Evolutionary conservation across 2,329 filamentous ascomycete genomes (phyloP), one percentile per base, ranked within the genome.

Genomic region (Colletotrichum theobromicola): DNA sequence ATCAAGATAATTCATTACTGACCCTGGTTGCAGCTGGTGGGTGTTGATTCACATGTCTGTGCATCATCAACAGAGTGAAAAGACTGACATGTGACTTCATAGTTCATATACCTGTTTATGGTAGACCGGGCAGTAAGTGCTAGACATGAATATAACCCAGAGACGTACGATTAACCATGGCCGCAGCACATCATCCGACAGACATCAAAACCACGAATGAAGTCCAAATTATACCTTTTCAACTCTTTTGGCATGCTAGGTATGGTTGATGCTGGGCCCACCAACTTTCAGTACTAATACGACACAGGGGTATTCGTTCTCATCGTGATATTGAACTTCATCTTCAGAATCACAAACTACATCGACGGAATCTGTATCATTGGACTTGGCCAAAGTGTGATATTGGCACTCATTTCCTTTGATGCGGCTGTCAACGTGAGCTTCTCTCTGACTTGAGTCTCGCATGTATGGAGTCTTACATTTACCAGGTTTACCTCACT

Each of bases 61-160:
- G 42, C 21, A 21, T n/a, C n/a, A 21, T 13, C 10, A 13, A 9
- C 1, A 57, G 7, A 57, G 16, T 4, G 7, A 57, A 57, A 57
- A 57, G 0, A 30, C 18, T 60, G 28, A 60, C 24, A 60, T 57
- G 21, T 57, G 53, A 57, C 24, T 6, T 21, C n/a, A 7, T 15
- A 74, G 72, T 74, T 74, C 26, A 71, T 74, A 37, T 74, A 74
- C 32, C 72, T 74, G 6, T 74, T 71, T 37, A 74, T 74, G 72
- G 72, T 74, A 28, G 72, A 74, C 16, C 34, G 72, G 7, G 72
- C 72, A 46, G 72, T 71, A 32, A 35, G 71, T 53, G 7, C 13
- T 28, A 21, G 46, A 6, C 8, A 2, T 5, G 3, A 10, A 15
- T 8, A 18, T n/a, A 15, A 1, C 2, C 7, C 15, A 1, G 42